phyloP scores from a whole-genome alignment of 2,329 filamentous ascomycete genomes.

The Arthroderma sp. region DNA sequence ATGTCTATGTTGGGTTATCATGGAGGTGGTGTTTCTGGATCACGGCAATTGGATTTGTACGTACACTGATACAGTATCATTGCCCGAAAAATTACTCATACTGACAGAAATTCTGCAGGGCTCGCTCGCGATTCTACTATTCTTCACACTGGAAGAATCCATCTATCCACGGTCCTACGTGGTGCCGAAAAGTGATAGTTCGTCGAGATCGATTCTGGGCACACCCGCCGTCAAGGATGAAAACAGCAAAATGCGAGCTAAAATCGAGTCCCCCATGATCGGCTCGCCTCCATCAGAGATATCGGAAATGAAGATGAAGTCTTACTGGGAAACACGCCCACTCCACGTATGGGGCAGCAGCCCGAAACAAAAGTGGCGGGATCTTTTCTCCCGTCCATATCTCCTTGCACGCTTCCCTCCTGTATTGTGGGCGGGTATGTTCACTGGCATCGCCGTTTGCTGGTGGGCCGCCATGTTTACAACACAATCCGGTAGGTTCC shows the following conservation, averaged over 20 bases:
- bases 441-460: background rate
- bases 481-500: background rate
- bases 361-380: background rate
- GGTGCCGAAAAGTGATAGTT: background rate
- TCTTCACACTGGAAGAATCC: background rate
- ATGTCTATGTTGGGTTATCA: background rate
- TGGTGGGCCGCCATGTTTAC: background rate
- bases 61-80: background rate
- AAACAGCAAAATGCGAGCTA: background rate
- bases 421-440: background rate
- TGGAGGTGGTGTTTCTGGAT: background rate
- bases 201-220: no score
- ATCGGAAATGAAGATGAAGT: background rate
- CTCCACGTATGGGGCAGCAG: background rate
- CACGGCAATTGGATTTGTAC: background rate
- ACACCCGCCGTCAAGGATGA: no score
- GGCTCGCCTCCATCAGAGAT: background rate
- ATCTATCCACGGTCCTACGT: background rate
- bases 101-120: background rate
- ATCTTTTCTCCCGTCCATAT: background rate
- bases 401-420: background rate
- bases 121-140: background rate
- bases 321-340: background rate
- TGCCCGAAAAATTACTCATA: no score
- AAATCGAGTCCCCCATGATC: background rate